Conservation (phyloP, 257 asterid species). For the Ligustrum vulgare region DNA sequence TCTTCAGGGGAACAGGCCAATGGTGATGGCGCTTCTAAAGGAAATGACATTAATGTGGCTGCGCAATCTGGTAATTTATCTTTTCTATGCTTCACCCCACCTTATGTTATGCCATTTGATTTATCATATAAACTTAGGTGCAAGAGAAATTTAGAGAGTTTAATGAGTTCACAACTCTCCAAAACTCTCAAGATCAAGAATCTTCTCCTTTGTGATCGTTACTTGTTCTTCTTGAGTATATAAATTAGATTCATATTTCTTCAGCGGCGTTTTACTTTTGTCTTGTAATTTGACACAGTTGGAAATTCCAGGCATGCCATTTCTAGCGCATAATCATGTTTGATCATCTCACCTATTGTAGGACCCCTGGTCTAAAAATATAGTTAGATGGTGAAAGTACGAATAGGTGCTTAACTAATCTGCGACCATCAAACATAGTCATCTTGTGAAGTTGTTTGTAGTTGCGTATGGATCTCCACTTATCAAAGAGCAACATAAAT, state of each 20-base stretch:
- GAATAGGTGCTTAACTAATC: neutral
- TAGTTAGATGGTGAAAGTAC: neutral
- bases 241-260: neutral
- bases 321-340: neutral
- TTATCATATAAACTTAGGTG: neutral
- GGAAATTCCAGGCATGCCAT: neutral
- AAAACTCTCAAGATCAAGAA: neutral
- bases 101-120: neutral
- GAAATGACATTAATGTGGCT: slow-evolving; percentile 29
- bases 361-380: neutral
- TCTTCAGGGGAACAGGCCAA: slow-evolving; percentile 40
- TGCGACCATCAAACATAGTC: neutral
- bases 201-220: neutral
- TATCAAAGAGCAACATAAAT: neutral
- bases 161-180: neutral
- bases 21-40: slow-evolving; percentile 37
- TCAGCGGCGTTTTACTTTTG: neutral
- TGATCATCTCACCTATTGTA: neutral
- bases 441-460: neutral
- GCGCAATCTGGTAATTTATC: slow-evolving; percentile 44
- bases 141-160: neutral
- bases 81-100: slow-evolving; percentile 9
- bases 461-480: neutral
- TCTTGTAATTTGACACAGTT: neutral
- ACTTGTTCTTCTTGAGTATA: neutral